Evolutionary conservation across 352 stramenopile genomes (phyloP).

Genomic region (Peronospora destructor): DNA sequence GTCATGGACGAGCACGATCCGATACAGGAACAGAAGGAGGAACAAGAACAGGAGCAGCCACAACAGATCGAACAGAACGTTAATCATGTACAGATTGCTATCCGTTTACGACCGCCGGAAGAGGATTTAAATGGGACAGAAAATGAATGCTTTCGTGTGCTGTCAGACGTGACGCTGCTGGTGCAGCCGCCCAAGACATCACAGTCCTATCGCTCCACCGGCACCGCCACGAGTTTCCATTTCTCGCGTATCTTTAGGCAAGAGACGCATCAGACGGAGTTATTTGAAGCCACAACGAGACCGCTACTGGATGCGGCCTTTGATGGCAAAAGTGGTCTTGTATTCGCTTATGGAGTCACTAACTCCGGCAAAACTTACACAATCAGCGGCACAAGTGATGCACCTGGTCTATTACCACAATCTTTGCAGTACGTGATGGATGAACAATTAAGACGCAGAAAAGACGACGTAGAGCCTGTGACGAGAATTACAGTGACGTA

Average conservation of each 20-base stretch:
- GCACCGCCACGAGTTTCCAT: conserved; percentile 69
- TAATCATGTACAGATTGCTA: conserved; percentile 50
- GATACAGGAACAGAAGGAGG: conserved; percentile 5
- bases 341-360: conserved; percentile 98
- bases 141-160: conserved; percentile 55
- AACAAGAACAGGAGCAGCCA: conserved; percentile 7
- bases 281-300: conserved; percentile 88
- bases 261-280: conserved; percentile 75
- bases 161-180: conserved; percentile 55
- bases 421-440: conserved; percentile 66
- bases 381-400: conserved; percentile 85
- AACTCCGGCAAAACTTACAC: conserved; percentile 99
- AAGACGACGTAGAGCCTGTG: conserved; percentile 33
- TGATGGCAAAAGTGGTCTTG: conserved; percentile 76
- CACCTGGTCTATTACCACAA: conserved; percentile 80
- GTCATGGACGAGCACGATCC: conserved; percentile 27
- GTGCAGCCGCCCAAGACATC: conserved; percentile 68
- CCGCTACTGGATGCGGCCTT: conserved; percentile 90
- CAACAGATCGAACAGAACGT: conserved; percentile 9
- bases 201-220: conserved; percentile 66
- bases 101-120: conserved; percentile 53
- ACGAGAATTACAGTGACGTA: conserved; percentile 86
- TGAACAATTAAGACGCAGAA: conserved; percentile 46
- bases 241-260: conserved; percentile 82
- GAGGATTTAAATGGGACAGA: conserved; percentile 8